Evolutionary conservation across 306 rosid genomes (phyloP), one percentile per base, ranked within the genome.

Genomic region (Glycine latifolia): DNA sequence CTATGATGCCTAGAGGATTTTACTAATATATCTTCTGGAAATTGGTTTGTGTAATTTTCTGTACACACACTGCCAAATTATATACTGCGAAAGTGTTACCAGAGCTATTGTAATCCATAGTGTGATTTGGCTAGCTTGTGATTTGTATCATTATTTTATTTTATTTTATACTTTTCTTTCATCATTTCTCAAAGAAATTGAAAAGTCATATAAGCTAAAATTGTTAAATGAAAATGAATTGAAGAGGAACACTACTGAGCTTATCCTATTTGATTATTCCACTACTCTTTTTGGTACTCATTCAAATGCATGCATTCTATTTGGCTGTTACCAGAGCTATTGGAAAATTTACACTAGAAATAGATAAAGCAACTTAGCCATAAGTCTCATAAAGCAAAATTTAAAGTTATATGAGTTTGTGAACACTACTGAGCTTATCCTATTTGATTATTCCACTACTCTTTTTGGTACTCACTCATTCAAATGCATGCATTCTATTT

Each of bases 11-110:
- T n/a, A n/a, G 44, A 43, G 12, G 82, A 1, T 26, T 74, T 50
- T 62, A 11, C 12, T 16, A 7, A 33, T 53, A 75, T 61, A 65
- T 73, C 60, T 76, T 77, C 66, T 78, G 73, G 72, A 60, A 37
- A 16, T 17, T 50, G 49, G 53, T 48, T 72, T 26, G 56, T 41
- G 16, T 16, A 17, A 44, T 61, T 74, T 61, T 75, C 9, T 58
- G 16, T 53, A 15, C 53, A 16, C 13, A 39, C 52, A 43, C 71
- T 14, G 55, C 66, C 49, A 17, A 8, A 55, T 35, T 15, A 61
- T 49, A 61, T 73, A 72, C 46, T 72, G 12, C 63, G 49, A 53
- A 69, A 14, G 50, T 11, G 17, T 75, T 75, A 43, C 20, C 67
- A 31, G 16, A 61, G 66, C 59, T 41, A 3, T 17, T 61, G 31